Evolutionary conservation across 2,329 filamentous ascomycete genomes (phyloP).

Genomic region (Verticillium nubilum): DNA sequence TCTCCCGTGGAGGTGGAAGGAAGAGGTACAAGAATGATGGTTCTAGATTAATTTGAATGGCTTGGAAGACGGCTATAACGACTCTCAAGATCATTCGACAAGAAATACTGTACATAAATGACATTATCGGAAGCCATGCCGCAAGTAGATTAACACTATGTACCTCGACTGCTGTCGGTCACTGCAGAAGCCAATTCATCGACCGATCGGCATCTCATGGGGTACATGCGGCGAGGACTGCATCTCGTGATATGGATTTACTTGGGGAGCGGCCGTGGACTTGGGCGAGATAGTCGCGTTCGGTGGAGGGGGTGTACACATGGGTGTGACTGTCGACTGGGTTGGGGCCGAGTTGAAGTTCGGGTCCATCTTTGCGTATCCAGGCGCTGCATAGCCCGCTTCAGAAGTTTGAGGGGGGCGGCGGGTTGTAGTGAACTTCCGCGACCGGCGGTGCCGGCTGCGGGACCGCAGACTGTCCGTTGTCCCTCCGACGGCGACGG

Average conservation of each 20-base stretch:
- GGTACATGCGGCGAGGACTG: background rate
- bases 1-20: too few relatives aligned
- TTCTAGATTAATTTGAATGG: too few relatives aligned
- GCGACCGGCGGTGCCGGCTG: background rate
- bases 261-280: background rate
- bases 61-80: too few relatives aligned
- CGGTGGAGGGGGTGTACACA: background rate
- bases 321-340: background rate
- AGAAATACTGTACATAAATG: too few relatives aligned
- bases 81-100: too few relatives aligned
- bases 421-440: background rate
- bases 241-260: background rate
- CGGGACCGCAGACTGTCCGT: background rate
- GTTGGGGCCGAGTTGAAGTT: background rate
- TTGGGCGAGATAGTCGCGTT: background rate
- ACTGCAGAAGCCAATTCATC: background rate
- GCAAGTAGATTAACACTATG: background rate
- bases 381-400: background rate
- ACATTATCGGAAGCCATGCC: background rate
- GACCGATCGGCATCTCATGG: background rate
- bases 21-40: too few relatives aligned
- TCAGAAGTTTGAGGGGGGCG: background rate
- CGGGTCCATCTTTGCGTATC: background rate
- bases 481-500: conserved; percentile 1
- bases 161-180: background rate